Evolutionary conservation across 2,329 filamentous ascomycete species (phyloP).

Genomic region (Biscogniauxia marginata): DNA sequence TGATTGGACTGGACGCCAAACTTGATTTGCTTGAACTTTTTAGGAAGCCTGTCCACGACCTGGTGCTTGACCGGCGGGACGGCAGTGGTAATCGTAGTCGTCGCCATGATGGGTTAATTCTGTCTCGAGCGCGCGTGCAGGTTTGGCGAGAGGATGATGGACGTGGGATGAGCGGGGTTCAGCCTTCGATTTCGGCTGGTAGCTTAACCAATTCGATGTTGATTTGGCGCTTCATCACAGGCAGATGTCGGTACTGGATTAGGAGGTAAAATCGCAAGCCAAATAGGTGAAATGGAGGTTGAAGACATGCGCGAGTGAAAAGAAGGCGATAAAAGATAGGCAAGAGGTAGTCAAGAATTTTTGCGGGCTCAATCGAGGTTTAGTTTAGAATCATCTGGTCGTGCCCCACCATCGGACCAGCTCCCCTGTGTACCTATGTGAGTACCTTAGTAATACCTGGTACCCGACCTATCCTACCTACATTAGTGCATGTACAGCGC

Average conservation of each 20-base stretch:
- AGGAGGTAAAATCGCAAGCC: too few relatives aligned
- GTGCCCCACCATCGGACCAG: conserved; percentile 30
- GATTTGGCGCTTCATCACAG: conserved; percentile 16
- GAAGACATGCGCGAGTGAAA: neutral
- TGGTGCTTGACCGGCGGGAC: conserved; percentile 69
- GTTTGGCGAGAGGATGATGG: neutral
- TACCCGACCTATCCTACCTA: too few relatives aligned
- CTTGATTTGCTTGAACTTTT: conserved; percentile 88
- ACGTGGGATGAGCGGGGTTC: conserved; percentile 1
- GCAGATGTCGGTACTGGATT: too few relatives aligned
- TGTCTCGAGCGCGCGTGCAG: neutral
- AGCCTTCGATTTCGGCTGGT: conserved; percentile 1
- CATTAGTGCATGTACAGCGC: too few relatives aligned
- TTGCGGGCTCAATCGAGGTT: neutral
- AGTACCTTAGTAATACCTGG: too few relatives aligned
- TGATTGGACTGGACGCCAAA: conserved; percentile 95
- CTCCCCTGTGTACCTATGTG: neutral
- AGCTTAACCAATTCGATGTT: conserved; percentile 10
- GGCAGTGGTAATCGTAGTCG: conserved; percentile 24
- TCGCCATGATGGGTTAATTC: conserved; percentile 28
- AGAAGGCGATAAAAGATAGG: neutral
- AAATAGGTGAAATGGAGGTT: neutral
- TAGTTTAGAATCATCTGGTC: conserved; percentile 26
- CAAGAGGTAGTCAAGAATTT: conserved; percentile 5
- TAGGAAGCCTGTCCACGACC: conserved; percentile 83